Conservation (phyloP, 169 alveolate genomes). For the Eimeria brunetti region DNA sequence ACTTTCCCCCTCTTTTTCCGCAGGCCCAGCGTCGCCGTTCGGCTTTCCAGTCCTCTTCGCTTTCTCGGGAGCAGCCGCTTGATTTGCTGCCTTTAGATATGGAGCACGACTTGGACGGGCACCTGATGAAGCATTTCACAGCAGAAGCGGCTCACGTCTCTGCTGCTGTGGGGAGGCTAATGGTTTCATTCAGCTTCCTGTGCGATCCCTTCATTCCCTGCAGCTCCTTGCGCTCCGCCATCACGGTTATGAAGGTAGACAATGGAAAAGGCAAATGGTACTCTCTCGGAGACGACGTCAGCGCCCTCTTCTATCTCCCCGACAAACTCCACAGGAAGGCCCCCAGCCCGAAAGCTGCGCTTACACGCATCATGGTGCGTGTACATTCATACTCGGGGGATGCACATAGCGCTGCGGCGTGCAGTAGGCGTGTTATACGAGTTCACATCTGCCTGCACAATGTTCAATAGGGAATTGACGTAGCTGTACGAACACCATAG, state of each 20-base stretch:
- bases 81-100: conserved; percentile 79
- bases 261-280: conserved; percentile 71
- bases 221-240: conserved; percentile 39
- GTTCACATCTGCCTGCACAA: not conserved
- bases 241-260: conserved; percentile 37
- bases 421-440: too few species aligned
- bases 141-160: conserved; percentile 37
- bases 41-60: conserved; percentile 42
- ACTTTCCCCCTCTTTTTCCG: not conserved
- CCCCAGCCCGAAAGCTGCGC: conserved; percentile 34
- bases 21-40: conserved; percentile 82
- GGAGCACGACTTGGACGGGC: conserved; percentile 76
- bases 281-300: conserved; percentile 82
- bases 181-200: conserved; percentile 76
- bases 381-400: not conserved
- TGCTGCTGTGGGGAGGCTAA: conserved; percentile 72
- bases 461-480: not conserved
- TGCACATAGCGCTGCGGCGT: not conserved
- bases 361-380: conserved; percentile 21
- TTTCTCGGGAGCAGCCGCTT: conserved; percentile 58
- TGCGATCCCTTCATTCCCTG: conserved; percentile 76
- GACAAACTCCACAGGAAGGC: not conserved
- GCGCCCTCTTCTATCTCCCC: conserved; percentile 79
- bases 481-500: not conserved
- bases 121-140: conserved; percentile 9